Conservation (phyloP, 31 red algal species). For the Odonthalia washingtoniensis region DNA sequence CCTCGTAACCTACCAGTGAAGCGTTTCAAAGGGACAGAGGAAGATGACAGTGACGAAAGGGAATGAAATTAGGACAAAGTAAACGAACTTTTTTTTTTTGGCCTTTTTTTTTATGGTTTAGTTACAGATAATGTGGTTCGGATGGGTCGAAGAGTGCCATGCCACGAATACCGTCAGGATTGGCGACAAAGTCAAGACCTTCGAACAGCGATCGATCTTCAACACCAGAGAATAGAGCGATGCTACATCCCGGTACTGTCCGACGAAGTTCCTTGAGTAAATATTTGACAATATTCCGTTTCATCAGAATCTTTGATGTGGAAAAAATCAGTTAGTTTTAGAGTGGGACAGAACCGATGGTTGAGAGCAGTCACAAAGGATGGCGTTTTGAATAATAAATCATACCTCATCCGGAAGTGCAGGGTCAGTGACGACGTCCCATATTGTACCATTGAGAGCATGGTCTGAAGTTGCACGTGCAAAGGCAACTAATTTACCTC, state of each 20-base stretch:
- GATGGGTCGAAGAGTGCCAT: slow-evolving; percentile 72
- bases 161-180: slow-evolving; percentile 77
- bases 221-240: slow-evolving; percentile 73
- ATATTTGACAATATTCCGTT: slow-evolving; percentile 79
- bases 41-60: too few relatives aligned
- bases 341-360: too few relatives aligned
- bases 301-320: slow-evolving; percentile 69
- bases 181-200: slow-evolving; percentile 79
- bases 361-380: background rate
- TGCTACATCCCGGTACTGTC: slow-evolving; percentile 75
- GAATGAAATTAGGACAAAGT: too few relatives aligned
- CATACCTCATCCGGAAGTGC: slow-evolving; percentile 85
- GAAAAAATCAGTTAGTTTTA: too few relatives aligned
- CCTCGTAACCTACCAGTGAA: too few relatives aligned
- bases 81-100: too few relatives aligned
- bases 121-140: slow-evolving; percentile 38
- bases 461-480: slow-evolving; percentile 85
- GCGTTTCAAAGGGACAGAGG: too few relatives aligned
- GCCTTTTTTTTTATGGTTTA: background rate
- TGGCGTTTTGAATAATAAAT: background rate
- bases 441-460: slow-evolving; percentile 88
- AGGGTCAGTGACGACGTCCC: slow-evolving; percentile 88
- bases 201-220: slow-evolving; percentile 75
- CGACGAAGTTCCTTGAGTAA: slow-evolving; percentile 80
- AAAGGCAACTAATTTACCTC: slow-evolving; percentile 76